phyloP scores from a whole-genome alignment of 2,329 filamentous ascomycete genomes.

The Didymella segeticola region DNA sequence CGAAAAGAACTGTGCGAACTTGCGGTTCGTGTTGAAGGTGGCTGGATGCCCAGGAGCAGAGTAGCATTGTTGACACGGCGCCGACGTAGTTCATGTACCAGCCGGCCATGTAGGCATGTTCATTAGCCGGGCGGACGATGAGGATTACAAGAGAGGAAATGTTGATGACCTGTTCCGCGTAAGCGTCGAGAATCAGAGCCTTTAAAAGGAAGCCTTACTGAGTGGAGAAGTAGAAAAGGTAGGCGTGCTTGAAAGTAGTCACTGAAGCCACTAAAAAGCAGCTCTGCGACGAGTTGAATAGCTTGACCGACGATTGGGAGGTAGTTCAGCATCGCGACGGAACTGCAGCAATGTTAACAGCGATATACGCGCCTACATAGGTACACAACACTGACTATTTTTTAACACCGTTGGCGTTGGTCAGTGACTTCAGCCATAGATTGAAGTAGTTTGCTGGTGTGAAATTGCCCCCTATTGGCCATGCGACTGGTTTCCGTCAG shows the following conservation, averaged over 20 bases:
- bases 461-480: not conserved
- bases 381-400: not conserved
- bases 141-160: constrained; percentile 2
- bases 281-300: constrained; percentile 11
- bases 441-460: constrained; percentile 17
- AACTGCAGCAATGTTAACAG: not conserved
- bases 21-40: too few relatives aligned
- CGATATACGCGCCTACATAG: not conserved
- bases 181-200: too few relatives aligned
- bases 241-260: constrained; percentile 12
- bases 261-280: constrained; percentile 15
- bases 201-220: too few relatives aligned
- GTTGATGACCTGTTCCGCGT: too few relatives aligned
- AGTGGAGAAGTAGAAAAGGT: constrained; percentile 14
- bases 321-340: constrained; percentile 20
- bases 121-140: constrained; percentile 7
- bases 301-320: constrained; percentile 17
- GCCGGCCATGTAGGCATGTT: constrained; percentile 17
- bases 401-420: constrained; percentile 6
- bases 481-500: not conserved
- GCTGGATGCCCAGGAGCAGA: constrained; percentile 2
- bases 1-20: too few relatives aligned
- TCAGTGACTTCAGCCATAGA: constrained; percentile 18
- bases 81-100: constrained; percentile 21
- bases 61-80: constrained; percentile 13